phyloP scores from a whole-genome alignment of 768 basidiomycete genomes.

The Mycena kentingensis region DNA sequence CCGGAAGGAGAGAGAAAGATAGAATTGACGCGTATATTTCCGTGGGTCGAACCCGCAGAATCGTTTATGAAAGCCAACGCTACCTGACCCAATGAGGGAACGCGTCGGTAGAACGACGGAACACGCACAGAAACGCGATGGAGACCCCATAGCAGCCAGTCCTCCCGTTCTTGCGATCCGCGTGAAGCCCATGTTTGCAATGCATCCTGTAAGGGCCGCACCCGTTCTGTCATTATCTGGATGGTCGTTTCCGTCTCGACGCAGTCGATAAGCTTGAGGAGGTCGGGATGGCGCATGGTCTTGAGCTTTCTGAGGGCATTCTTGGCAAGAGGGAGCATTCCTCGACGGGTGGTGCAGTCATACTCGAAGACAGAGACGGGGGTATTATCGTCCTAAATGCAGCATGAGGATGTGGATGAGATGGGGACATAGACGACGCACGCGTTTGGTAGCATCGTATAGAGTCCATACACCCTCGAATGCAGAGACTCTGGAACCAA shows the following conservation, averaged over 20 bases:
- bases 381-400: slow-evolving; percentile 78
- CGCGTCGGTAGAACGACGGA: not conserved
- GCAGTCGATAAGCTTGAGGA: slow-evolving; percentile 93
- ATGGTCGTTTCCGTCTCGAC: slow-evolving; percentile 86
- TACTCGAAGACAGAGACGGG: slow-evolving; percentile 92
- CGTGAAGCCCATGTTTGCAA: slow-evolving; percentile 66
- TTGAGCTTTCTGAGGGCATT: slow-evolving; percentile 91
- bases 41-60: slow-evolving; percentile 79
- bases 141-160: slow-evolving; percentile 93
- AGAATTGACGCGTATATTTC: slow-evolving; percentile 69
- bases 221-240: slow-evolving; percentile 93
- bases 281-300: slow-evolving; percentile 91
- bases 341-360: slow-evolving; percentile 63
- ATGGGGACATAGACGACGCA: slow-evolving; percentile 34
- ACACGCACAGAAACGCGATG: slow-evolving; percentile 81
- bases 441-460: slow-evolving; percentile 87
- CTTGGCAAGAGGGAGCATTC: slow-evolving; percentile 74
- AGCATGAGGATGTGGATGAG: slow-evolving; percentile 7
- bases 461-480: slow-evolving; percentile 81
- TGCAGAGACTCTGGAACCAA: slow-evolving; percentile 71
- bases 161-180: slow-evolving; percentile 67
- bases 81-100: slow-evolving; percentile 50
- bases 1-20: slow-evolving; percentile 92
- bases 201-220: slow-evolving; percentile 68
- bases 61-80: slow-evolving; percentile 91